phyloP scores from a whole-genome alignment of 2,329 filamentous ascomycete species.

The Curvularia sp. region DNA sequence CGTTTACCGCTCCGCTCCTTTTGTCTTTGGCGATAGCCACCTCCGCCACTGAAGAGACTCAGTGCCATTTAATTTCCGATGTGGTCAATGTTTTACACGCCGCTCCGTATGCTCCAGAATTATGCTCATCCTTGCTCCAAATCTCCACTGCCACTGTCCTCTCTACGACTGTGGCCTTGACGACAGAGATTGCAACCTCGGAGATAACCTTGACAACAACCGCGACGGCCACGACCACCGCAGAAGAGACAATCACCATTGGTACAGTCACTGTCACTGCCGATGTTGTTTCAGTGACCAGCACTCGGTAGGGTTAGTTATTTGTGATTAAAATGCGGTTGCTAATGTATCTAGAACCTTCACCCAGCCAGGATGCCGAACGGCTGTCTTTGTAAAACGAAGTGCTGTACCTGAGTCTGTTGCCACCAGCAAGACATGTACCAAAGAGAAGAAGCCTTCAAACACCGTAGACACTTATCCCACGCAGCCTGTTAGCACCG shows the following conservation, averaged over 20 bases:
- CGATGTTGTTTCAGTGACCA: not conserved
- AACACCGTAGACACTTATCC: not conserved
- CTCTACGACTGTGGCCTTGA: not conserved
- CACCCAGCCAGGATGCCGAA: not conserved
- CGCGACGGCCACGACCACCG: not conserved
- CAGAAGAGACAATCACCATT: not conserved
- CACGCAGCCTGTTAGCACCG: not conserved
- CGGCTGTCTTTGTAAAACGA: not conserved
- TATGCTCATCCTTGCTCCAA: conserved; percentile 4
- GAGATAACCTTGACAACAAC: not conserved
- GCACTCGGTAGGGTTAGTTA: not conserved
- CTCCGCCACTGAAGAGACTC: not conserved
- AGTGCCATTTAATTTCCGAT: not conserved
- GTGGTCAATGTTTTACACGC: not conserved
- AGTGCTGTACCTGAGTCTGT: not conserved
- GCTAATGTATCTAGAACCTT: not conserved
- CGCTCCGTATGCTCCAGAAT: not conserved
- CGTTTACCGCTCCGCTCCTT: conserved; percentile 2
- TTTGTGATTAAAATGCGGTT: not conserved
- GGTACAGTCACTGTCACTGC: not conserved
- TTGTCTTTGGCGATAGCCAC: conserved; percentile 4
- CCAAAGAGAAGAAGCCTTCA: not conserved
- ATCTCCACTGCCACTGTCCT: not conserved
- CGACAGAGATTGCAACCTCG: not conserved
- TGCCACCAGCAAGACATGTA: conserved; percentile 1